Conservation (phyloP, 345 rosid genomes). For the Psidium guajava region DNA sequence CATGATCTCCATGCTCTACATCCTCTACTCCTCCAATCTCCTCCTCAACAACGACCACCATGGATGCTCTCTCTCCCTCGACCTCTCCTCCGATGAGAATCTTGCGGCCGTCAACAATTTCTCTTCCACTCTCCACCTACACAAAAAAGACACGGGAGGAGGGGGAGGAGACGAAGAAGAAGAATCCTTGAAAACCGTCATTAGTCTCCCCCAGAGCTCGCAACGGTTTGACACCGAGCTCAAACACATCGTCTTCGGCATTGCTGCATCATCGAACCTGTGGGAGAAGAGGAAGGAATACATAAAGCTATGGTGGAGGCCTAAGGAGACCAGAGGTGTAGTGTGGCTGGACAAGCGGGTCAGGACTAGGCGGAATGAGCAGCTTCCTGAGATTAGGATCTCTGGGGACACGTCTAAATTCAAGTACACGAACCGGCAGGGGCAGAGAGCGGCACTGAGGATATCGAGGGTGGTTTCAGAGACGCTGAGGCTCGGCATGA, state of each 20-base stretch:
- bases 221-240: slow-evolving; percentile 29
- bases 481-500: slow-evolving; percentile 44
- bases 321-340: slow-evolving; percentile 50
- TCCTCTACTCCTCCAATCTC: slow-evolving; percentile 41
- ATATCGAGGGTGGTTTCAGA: slow-evolving; percentile 71
- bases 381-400: slow-evolving; percentile 52
- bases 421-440: slow-evolving; percentile 55
- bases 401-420: slow-evolving; percentile 55
- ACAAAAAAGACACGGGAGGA: background rate
- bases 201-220: background rate
- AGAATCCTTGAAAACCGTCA: background rate
- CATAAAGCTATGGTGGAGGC: slow-evolving; percentile 78
- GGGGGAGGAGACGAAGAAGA: background rate
- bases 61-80: slow-evolving; percentile 9
- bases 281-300: slow-evolving; percentile 76
- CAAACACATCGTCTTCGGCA: slow-evolving; percentile 65
- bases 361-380: slow-evolving; percentile 20
- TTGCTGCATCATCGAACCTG: slow-evolving; percentile 53
- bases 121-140: slow-evolving; percentile 2
- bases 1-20: slow-evolving; percentile 27
- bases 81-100: slow-evolving; percentile 9
- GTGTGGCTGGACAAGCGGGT: slow-evolving; percentile 67
- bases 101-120: slow-evolving; percentile 12
- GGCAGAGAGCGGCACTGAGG: slow-evolving; percentile 63
- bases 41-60: slow-evolving; percentile 15